Conservation (phyloP, 768 basidiomycete species). For the Lactifluus rugatus region DNA sequence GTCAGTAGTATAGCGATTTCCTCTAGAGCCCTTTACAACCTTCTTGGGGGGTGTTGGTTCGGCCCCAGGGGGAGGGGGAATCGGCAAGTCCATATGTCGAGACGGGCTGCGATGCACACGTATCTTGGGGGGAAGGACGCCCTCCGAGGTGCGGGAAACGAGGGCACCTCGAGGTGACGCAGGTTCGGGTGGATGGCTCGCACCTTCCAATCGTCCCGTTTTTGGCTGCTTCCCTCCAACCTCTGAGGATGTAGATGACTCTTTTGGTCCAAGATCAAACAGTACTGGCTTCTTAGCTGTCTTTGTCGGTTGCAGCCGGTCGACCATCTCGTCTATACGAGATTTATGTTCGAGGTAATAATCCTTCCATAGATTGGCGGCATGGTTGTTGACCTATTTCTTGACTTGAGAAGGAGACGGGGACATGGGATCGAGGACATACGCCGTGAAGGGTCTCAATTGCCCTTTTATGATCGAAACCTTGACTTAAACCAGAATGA, state of each 20-base stretch:
- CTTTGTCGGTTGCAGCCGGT: constrained; percentile 20
- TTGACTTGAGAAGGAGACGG: not conserved
- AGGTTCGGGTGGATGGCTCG: not conserved
- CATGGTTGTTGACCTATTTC: constrained; percentile 34
- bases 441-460: constrained; percentile 62
- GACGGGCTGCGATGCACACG: not conserved
- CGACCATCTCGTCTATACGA: constrained; percentile 39
- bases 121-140: not conserved
- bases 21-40: constrained; percentile 34
- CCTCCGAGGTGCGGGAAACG: not conserved
- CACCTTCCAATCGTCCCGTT: not conserved
- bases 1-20: constrained; percentile 56
- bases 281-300: constrained; percentile 30
- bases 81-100: constrained; percentile 32
- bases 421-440: constrained; percentile 22
- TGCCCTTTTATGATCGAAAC: constrained; percentile 50
- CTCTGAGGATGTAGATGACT: not conserved
- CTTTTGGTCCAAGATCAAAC: not conserved
- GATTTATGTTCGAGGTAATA: constrained; percentile 65
- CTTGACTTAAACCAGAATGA: constrained; percentile 30
- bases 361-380: constrained; percentile 66
- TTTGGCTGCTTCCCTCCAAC: not conserved
- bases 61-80: constrained; percentile 56
- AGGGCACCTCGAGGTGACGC: not conserved
- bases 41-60: constrained; percentile 58